Conservation (phyloP, 139 green algal species). For the Coelastrella sp. region DNA sequence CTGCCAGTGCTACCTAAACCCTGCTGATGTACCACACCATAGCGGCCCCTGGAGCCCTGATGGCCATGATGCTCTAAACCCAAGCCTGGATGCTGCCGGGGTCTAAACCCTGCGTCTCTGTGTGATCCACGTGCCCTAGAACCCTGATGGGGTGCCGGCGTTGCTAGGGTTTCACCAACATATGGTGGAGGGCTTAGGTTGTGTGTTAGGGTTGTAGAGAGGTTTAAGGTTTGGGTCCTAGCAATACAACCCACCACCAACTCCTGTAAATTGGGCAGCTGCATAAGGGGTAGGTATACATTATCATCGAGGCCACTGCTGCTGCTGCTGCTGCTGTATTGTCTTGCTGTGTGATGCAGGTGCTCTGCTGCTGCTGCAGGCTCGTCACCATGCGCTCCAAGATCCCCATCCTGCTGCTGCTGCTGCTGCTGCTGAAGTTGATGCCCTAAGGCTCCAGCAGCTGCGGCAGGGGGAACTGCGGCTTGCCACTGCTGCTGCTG, state of each 20-base stretch:
- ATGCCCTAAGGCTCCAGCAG: not conserved
- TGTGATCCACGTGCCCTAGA: not conserved
- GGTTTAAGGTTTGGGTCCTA: not conserved
- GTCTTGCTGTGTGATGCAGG: not conserved
- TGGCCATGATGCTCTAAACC: conserved; percentile 2
- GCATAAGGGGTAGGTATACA: not conserved
- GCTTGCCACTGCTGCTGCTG: conserved; percentile 9
- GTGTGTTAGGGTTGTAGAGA: conserved; percentile 4
- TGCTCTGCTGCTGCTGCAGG: not conserved
- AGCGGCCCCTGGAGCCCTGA: not conserved
- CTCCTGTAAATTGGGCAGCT: conserved; percentile 18
- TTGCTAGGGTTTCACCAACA: too few relatives aligned
- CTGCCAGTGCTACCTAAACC: not conserved
- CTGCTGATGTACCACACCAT: not conserved
- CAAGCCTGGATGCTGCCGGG: too few relatives aligned
- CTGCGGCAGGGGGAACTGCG: not conserved
- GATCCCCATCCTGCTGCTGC: not conserved
- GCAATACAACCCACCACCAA: not conserved
- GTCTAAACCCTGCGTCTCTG: not conserved
- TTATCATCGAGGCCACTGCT: not conserved
- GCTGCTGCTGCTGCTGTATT: conserved; percentile 10
- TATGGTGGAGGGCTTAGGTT: not conserved
- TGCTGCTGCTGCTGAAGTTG: not conserved
- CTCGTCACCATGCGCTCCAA: not conserved
- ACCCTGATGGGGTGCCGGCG: not conserved